Evolutionary conservation across 2,329 filamentous ascomycete species (phyloP).

Genomic region (Dichotomopilus funicola): DNA sequence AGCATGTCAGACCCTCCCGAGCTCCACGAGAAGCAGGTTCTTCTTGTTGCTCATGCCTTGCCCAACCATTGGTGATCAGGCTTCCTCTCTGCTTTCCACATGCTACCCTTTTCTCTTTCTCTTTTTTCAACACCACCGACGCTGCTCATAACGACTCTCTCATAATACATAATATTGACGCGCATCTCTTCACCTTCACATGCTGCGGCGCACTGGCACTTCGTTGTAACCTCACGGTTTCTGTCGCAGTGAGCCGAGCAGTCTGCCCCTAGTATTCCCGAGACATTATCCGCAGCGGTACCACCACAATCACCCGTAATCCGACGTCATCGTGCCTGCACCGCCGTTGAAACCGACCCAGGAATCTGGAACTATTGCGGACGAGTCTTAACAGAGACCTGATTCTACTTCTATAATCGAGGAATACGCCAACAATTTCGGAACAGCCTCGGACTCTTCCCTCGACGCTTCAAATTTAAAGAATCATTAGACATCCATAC

Average conservation of each 20-base stretch:
- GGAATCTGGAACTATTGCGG: neutral
- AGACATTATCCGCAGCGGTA: conserved; percentile 5
- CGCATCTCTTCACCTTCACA: neutral
- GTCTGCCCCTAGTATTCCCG: conserved; percentile 16
- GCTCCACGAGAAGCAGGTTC: neutral
- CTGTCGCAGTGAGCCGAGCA: conserved; percentile 6
- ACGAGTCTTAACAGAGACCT: neutral
- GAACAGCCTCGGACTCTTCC: no score
- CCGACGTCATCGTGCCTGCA: conserved; percentile 16
- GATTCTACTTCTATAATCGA: no score
- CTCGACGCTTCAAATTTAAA: no score
- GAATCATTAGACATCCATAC: no score
- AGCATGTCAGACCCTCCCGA: conserved; percentile 9
- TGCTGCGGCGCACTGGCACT: neutral
- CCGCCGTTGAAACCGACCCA: neutral
- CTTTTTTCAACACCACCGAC: neutral
- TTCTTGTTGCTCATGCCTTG: neutral
- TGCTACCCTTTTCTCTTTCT: neutral
- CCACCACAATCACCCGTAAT: conserved; percentile 8
- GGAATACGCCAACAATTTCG: no score
- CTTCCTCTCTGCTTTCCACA: neutral
- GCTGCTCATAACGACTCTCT: neutral
- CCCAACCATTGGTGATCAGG: neutral
- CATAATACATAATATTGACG: neutral
- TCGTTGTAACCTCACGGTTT: conserved; percentile 11